A percentile compares a stretch with the other conserved stretches of the same genome.
phyloP scores from a whole-genome alignment of 1,139 yeast genomes.

The Lizanozyma gosingica region DNA sequence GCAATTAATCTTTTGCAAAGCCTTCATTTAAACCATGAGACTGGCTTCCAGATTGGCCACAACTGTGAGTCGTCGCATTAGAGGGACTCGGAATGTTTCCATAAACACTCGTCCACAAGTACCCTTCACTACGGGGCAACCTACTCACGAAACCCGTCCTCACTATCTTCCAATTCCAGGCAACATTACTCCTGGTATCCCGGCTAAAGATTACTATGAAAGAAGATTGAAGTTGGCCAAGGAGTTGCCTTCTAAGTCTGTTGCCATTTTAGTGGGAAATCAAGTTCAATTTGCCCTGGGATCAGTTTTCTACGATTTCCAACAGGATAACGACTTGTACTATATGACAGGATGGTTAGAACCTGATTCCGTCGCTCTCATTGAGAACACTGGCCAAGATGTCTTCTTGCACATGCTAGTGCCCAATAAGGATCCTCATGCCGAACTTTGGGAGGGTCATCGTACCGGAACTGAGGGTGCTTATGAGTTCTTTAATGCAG shows the following conservation, averaged over 20 bases:
- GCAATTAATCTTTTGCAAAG: no score
- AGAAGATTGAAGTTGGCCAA: constrained; percentile 55
- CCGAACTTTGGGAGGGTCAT: constrained; percentile 93
- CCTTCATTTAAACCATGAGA: no score
- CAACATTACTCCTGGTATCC: constrained; percentile 80
- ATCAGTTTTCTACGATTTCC: constrained; percentile 83
- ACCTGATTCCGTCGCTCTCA: constrained; percentile 70
- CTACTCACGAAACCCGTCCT: constrained; percentile 79
- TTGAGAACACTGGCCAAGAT: constrained; percentile 53
- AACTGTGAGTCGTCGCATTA: no score
- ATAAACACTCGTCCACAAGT: constrained; percentile 9
- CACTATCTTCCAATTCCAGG: constrained; percentile 61
- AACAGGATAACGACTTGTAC: constrained; percentile 81
- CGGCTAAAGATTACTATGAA: constrained; percentile 71
- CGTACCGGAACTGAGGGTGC: constrained; percentile 85
- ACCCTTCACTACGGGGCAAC: constrained; percentile 62
- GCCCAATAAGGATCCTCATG: constrained; percentile 68
- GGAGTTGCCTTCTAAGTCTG: constrained; percentile 51
- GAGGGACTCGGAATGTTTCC: not conserved
- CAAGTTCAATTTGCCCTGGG: constrained; percentile 75
- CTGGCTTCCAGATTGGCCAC: no score
- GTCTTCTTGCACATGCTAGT: constrained; percentile 69
- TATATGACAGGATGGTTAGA: constrained; percentile 92
- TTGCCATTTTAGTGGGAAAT: constrained; percentile 71
- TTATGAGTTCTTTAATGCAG: constrained; percentile 78